These are phyloP conservation scores for Penicillium crystallinum DNA, from an alignment of 495 filamentous ascomycete genomes.

Conservation along the genomic window DNA sequence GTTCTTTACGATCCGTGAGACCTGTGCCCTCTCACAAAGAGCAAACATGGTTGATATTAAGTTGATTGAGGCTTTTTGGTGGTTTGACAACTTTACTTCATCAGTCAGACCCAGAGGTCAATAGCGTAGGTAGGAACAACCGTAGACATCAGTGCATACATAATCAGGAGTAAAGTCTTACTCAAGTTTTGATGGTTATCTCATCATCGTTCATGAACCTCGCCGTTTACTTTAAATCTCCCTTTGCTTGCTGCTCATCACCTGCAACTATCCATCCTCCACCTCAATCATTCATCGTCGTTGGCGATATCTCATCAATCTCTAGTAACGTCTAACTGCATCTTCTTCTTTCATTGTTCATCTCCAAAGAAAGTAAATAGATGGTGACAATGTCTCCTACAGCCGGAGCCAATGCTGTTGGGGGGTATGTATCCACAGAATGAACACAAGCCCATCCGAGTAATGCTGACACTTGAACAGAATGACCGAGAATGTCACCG, in stretches of 20 bases:
- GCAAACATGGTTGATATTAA: not conserved
- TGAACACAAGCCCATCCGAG: not conserved
- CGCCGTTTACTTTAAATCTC: not conserved
- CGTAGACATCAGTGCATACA: not conserved
- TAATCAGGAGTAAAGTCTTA: not conserved
- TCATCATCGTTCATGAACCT: not conserved
- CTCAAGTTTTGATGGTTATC: not conserved
- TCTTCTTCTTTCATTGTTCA: not conserved
- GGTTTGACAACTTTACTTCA: not conserved
- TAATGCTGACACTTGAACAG: conserved; percentile 2
- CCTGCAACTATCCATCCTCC: not conserved
- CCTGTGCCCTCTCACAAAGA: no score
- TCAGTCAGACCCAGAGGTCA: not conserved
- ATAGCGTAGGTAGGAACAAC: not conserved
- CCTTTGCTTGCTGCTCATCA: not conserved
- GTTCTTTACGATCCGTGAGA: no score
- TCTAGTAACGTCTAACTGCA: not conserved
- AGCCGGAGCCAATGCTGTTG: conserved; percentile 1
- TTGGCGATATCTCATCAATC: not conserved
- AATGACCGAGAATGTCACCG: conserved; percentile 16
- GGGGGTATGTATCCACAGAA: conserved; percentile 3
- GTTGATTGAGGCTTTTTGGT: not conserved
- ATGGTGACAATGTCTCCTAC: not conserved
- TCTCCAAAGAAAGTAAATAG: not conserved
- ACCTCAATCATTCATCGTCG: not conserved